Percentiles rank a stretch among this genome's conserved stretches.
These are phyloP conservation scores for Didymella pomorum DNA, from an alignment of 2,329 filamentous ascomycete genomes.

Conservation along the genomic window DNA sequence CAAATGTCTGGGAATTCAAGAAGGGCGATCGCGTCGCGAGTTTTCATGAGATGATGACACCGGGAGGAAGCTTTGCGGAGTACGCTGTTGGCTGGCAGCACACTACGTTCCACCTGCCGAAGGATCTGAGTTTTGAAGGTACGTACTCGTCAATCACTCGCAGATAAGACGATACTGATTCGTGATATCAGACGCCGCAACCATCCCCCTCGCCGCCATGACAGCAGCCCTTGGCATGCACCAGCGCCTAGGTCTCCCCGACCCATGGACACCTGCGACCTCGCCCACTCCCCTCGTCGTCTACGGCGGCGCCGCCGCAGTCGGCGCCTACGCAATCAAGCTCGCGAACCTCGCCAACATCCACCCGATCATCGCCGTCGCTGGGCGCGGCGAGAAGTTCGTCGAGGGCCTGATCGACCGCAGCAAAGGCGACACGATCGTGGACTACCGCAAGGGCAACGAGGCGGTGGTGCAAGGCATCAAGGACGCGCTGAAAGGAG, in stretches of 20 bases:
- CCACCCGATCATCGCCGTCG: conserved; percentile 54
- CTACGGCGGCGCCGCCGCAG: conserved; percentile 53
- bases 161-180: no score
- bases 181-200: conserved; percentile 56
- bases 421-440: conserved; percentile 52
- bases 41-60: conserved; percentile 62
- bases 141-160: no score
- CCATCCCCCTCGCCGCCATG: conserved; percentile 57
- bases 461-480: conserved; percentile 53
- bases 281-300: conserved; percentile 47
- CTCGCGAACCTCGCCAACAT: conserved; percentile 51
- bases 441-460: conserved; percentile 65
- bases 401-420: conserved; percentile 51
- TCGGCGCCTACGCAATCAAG: conserved; percentile 54
- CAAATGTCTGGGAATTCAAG: conserved; percentile 65
- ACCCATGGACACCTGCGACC: conserved; percentile 49
- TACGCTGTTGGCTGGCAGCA: conserved; percentile 65
- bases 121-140: conserved; percentile 61
- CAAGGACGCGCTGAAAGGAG: conserved; percentile 54
- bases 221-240: conserved; percentile 58
- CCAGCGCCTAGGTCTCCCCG: conserved; percentile 51
- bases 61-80: conserved; percentile 66
- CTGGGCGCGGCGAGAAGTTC: conserved; percentile 49
- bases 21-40: conserved; percentile 65
- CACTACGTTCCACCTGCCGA: conserved; percentile 65